Conservation (phyloP, 345 rosid genomes). For the Arabidopsis suecica region DNA sequence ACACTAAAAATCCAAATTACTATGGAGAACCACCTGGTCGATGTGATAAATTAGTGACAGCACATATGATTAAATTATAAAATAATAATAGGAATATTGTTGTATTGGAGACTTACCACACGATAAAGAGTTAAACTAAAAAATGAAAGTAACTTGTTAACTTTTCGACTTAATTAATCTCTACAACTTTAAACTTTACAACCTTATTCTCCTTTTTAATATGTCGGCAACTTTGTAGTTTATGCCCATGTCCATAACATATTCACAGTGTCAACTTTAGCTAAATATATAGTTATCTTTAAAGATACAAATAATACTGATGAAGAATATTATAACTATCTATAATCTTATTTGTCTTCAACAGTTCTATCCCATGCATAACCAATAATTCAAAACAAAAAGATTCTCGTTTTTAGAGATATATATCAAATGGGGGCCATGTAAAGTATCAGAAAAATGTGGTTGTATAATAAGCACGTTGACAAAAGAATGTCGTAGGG, state of each 20-base stretch:
- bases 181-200: conserved; percentile 14
- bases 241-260: conserved; percentile 17
- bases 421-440: conserved; percentile 18
- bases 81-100: neutral
- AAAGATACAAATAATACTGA: neutral
- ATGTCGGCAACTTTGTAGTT: conserved; percentile 27
- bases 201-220: conserved; percentile 10
- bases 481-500: conserved; percentile 20
- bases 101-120: neutral
- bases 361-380: conserved; percentile 8
- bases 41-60: conserved; percentile 31
- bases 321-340: neutral
- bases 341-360: neutral
- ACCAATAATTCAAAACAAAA: conserved; percentile 18
- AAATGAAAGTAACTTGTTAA: conserved; percentile 1
- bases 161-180: neutral
- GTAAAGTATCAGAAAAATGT: conserved; percentile 5
- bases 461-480: conserved; percentile 13
- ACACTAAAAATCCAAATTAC: neutral
- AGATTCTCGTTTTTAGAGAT: neutral
- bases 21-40: conserved; percentile 7
- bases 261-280: conserved; percentile 12
- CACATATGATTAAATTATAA: conserved; percentile 6
- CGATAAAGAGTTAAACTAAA: too few species aligned
- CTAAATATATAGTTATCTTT: neutral